These are phyloP conservation scores for Plasmodium gaboni DNA, from an alignment of 169 alveolate species.

Conservation along the genomic window DNA sequence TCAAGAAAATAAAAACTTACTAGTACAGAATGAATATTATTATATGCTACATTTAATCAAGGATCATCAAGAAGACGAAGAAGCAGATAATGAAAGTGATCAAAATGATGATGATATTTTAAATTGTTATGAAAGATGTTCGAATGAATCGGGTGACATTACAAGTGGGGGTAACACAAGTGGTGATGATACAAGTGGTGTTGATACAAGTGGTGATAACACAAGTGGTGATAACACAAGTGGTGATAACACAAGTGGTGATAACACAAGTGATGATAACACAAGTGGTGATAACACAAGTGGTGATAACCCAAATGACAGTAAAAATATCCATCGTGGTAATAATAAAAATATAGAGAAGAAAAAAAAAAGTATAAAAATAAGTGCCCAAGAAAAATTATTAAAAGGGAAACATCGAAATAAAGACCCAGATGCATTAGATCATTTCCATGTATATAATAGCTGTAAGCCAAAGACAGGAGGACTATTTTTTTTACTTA, in stretches of 20 bases:
- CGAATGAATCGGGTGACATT: neutral
- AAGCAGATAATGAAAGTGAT: slow-evolving; percentile 16
- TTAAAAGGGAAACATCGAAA: slow-evolving; percentile 11
- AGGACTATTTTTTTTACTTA: slow-evolving; percentile 52
- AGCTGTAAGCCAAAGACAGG: slow-evolving; percentile 4
- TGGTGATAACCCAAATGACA: no score
- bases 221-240: no score
- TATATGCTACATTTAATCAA: slow-evolving; percentile 36
- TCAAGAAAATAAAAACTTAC: neutral
- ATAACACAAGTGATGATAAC: no score
- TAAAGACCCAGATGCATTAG: slow-evolving; percentile 27
- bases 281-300: no score
- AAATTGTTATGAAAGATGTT: neutral
- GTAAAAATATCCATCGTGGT: no score
- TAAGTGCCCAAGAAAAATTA: neutral
- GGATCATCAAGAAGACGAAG: slow-evolving; percentile 9
- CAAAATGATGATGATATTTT: neutral
- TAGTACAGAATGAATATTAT: slow-evolving; percentile 1
- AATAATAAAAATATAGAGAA: neutral
- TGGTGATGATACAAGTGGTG: neutral
- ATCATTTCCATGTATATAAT: slow-evolving; percentile 34
- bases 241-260: neutral
- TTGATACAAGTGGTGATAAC: neutral
- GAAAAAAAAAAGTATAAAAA: neutral
- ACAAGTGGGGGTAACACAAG: neutral